These are phyloP conservation scores for Pascua sp. DNA, from an alignment of 1,284 basidiomycete species.

Conservation along the genomic window DNA sequence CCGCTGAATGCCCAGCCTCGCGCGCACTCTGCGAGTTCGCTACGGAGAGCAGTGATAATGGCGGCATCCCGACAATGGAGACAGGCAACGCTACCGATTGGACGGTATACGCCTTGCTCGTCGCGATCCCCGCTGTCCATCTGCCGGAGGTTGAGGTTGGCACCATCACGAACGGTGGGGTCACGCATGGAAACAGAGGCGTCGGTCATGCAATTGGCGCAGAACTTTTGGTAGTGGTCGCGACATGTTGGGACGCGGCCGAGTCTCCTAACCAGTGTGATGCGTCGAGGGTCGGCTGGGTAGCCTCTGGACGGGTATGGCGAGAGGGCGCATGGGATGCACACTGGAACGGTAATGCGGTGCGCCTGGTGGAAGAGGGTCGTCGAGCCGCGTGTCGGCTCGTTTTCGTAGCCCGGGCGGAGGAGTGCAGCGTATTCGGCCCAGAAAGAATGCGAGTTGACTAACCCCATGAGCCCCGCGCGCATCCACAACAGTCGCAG, in stretches of 20 bases:
- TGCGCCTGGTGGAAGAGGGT: slow-evolving; percentile 5
- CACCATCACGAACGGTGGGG: not conserved
- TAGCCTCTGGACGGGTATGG: no score
- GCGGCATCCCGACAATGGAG: slow-evolving; percentile 15
- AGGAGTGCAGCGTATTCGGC: slow-evolving; percentile 10
- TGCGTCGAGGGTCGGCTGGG: not conserved
- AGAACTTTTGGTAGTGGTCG: slow-evolving; percentile 17
- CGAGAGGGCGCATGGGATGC: slow-evolving; percentile 11
- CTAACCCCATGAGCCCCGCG: slow-evolving; percentile 9
- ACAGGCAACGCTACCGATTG: slow-evolving; percentile 10
- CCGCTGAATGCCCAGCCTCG: slow-evolving; percentile 13
- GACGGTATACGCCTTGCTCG: slow-evolving; percentile 9
- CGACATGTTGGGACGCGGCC: slow-evolving; percentile 23
- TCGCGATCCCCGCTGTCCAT: slow-evolving; percentile 8
- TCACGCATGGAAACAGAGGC: not conserved
- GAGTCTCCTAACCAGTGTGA: slow-evolving; percentile 15
- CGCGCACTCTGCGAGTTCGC: slow-evolving; percentile 16
- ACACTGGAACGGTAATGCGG: slow-evolving; percentile 1
- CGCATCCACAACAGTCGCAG: not conserved
- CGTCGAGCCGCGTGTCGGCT: not conserved
- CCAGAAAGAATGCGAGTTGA: slow-evolving; percentile 35
- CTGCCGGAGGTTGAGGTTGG: slow-evolving; percentile 9
- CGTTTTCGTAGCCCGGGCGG: slow-evolving; percentile 3
- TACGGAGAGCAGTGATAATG: slow-evolving; percentile 8
- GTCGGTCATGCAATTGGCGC: slow-evolving; percentile 21